Evolutionary conservation across 495 filamentous ascomycete species (phyloP).

Genomic region (Neurospora sp.): DNA sequence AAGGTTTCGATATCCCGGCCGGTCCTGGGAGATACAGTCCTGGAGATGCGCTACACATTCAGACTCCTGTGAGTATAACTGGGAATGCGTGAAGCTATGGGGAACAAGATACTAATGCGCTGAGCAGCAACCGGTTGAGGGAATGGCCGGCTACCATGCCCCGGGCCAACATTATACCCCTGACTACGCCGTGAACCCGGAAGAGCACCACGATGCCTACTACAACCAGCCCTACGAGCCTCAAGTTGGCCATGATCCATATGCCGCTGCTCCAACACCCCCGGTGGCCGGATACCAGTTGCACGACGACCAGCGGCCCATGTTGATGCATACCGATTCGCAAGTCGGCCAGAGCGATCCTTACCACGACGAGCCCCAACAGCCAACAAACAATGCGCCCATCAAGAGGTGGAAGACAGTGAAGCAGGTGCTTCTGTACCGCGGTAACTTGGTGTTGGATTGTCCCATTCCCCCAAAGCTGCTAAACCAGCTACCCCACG

Average conservation of each 20-base stretch:
- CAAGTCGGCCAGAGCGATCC: constrained; percentile 32
- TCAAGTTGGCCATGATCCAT: constrained; percentile 15
- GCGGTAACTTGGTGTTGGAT: constrained; percentile 94
- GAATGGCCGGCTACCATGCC: constrained; percentile 60
- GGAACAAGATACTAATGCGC: constrained; percentile 4
- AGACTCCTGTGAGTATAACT: constrained; percentile 52
- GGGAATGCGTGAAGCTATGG: background rate
- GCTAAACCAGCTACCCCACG: constrained; percentile 75
- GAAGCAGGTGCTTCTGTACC: constrained; percentile 93
- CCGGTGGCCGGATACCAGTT: constrained; percentile 47
- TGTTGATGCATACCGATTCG: constrained; percentile 39
- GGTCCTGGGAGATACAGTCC: constrained; percentile 42
- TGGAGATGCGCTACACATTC: constrained; percentile 56
- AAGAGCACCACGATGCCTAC: constrained; percentile 79
- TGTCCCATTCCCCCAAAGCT: constrained; percentile 90
- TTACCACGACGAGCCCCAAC: constrained; percentile 38
- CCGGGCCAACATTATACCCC: constrained; percentile 46
- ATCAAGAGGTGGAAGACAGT: constrained; percentile 96
- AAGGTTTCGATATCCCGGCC: constrained; percentile 59
- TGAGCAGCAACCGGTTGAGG: constrained; percentile 68
- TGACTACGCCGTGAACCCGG: constrained; percentile 69
- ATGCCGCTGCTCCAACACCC: background rate
- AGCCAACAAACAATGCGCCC: constrained; percentile 38
- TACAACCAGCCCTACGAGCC: constrained; percentile 76
- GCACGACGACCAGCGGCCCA: constrained; percentile 40